A percentile compares a stretch with the other conserved stretches of the same genome.
phyloP scores from a whole-genome alignment of 805 yeast species.

The Starmerella floris region DNA sequence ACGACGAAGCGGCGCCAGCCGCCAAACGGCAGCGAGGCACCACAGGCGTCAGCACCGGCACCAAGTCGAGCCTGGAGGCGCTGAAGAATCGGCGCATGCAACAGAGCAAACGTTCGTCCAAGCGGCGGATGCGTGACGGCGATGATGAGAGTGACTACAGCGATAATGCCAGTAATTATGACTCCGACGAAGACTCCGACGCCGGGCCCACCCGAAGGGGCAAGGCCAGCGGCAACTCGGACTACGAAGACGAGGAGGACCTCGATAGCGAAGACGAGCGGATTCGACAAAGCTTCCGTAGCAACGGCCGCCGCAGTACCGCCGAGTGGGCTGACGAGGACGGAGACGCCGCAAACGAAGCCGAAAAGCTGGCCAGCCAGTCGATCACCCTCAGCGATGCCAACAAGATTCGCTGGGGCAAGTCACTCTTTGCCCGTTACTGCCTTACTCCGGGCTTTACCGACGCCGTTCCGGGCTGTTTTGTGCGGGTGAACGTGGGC shows the following conservation, averaged over 20 bases:
- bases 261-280: slow-evolving; percentile 31
- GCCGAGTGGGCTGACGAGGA: slow-evolving; percentile 37
- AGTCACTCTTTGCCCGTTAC: slow-evolving; percentile 58
- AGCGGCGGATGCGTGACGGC: slow-evolving; percentile 3
- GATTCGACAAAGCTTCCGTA: slow-evolving; percentile 3
- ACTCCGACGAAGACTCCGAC: slow-evolving; percentile 20
- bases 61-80: slow-evolving; percentile 50
- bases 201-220: neutral
- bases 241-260: slow-evolving; percentile 27
- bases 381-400: slow-evolving; percentile 48
- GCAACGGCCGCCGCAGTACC: slow-evolving; percentile 22
- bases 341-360: slow-evolving; percentile 28
- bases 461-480: slow-evolving; percentile 55
- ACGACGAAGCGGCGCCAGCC: slow-evolving; percentile 19
- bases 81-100: slow-evolving; percentile 46
- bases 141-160: slow-evolving; percentile 32
- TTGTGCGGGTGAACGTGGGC: slow-evolving; percentile 75
- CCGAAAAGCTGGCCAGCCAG: slow-evolving; percentile 28
- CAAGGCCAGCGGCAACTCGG: slow-evolving; percentile 31
- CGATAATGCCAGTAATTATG: slow-evolving; percentile 21
- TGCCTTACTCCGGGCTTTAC: slow-evolving; percentile 75
- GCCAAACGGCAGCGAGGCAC: slow-evolving; percentile 27
- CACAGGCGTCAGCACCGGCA: slow-evolving; percentile 31
- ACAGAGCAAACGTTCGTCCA: slow-evolving; percentile 6
- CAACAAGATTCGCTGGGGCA: slow-evolving; percentile 63